Evolutionary conservation across 345 rosid genomes (phyloP).

Genomic region (Eutrema japonicum): DNA sequence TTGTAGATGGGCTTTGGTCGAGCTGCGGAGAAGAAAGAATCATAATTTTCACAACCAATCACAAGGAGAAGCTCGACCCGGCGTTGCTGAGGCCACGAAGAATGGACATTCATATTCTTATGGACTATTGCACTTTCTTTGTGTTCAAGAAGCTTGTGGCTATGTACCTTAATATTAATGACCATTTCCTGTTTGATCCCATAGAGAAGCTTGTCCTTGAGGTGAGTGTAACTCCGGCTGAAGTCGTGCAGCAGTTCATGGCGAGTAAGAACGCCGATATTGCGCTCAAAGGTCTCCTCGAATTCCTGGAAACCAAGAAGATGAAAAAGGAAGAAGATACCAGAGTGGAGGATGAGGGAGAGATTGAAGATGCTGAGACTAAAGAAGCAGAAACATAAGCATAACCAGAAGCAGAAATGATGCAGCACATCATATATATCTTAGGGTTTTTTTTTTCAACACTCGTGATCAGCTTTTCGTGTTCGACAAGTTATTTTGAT

Average conservation of each 20-base stretch:
- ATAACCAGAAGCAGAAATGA: background rate
- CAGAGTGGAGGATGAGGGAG: slow-evolving; percentile 21
- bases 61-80: slow-evolving; percentile 42
- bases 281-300: slow-evolving; percentile 16
- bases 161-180: slow-evolving; percentile 29
- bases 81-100: slow-evolving; percentile 34
- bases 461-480: too few species aligned
- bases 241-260: slow-evolving; percentile 42
- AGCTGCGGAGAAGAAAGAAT: slow-evolving; percentile 40
- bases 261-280: slow-evolving; percentile 22
- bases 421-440: too few species aligned
- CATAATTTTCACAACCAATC: slow-evolving; percentile 40
- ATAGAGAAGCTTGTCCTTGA: slow-evolving; percentile 33
- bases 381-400: background rate
- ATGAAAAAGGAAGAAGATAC: slow-evolving; percentile 16
- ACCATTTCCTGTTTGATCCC: slow-evolving; percentile 27
- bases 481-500: too few species aligned
- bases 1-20: slow-evolving; percentile 42
- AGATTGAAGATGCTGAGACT: slow-evolving; percentile 33
- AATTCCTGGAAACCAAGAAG: slow-evolving; percentile 34
- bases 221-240: slow-evolving; percentile 30
- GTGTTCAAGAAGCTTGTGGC: slow-evolving; percentile 41
- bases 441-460: too few species aligned
- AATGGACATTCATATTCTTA: slow-evolving; percentile 40
- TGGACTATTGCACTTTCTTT: slow-evolving; percentile 36